These are phyloP conservation scores for Cunninghamia lanceolata DNA, from an alignment of 75 land plant species.

Conservation along the genomic window DNA sequence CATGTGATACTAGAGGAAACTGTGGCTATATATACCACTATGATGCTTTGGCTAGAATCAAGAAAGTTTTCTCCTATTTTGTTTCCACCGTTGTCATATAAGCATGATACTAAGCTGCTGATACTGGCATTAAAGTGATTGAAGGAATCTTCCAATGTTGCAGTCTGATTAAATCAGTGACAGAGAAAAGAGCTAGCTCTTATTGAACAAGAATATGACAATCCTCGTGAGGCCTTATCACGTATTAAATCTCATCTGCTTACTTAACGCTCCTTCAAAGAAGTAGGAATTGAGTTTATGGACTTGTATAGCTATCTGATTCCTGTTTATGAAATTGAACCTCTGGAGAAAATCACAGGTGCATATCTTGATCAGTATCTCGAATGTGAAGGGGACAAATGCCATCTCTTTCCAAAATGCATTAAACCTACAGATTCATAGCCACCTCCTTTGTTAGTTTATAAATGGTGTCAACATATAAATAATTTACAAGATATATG, in stretches of 20 bases:
- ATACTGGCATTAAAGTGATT: slow-evolving; percentile 94
- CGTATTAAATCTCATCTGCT: slow-evolving; percentile 95
- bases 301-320: slow-evolving; percentile 96
- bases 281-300: slow-evolving; percentile 99
- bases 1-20: slow-evolving; percentile 99
- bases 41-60: slow-evolving; percentile 98
- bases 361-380: slow-evolving; percentile 98
- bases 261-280: slow-evolving; percentile 97
- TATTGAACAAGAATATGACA: slow-evolving; percentile 99
- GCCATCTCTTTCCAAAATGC: too few species aligned
- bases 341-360: slow-evolving; percentile 98
- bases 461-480: slow-evolving; percentile 99
- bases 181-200: slow-evolving; percentile 98
- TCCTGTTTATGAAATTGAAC: slow-evolving; percentile 99
- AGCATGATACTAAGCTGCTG: slow-evolving; percentile 97
- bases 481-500: slow-evolving; percentile 94
- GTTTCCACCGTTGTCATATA: slow-evolving; percentile 96
- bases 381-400: slow-evolving; percentile 99
- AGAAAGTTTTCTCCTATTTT: slow-evolving; percentile 98
- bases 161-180: slow-evolving; percentile 89
- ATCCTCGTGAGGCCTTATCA: slow-evolving; percentile 97
- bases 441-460: slow-evolving; percentile 93
- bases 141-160: slow-evolving; percentile 97
- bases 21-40: slow-evolving; percentile 97
- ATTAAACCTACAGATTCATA: slow-evolving; percentile 98